These are phyloP conservation scores for Ogataea parapolymorpha DNA, from an alignment of 805 yeast species.

Conservation along the genomic window DNA sequence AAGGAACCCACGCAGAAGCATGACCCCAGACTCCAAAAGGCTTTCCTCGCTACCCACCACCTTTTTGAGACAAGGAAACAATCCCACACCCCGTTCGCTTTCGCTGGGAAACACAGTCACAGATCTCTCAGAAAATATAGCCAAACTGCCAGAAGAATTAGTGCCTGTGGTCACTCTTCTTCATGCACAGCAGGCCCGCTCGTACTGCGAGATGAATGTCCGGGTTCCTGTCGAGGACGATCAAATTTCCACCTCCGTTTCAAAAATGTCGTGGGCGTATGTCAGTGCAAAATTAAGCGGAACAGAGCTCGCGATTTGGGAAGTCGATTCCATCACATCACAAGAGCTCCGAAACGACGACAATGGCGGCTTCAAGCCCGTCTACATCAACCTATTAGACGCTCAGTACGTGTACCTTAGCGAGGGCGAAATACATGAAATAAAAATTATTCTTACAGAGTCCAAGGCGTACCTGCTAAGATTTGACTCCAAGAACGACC, in stretches of 20 bases:
- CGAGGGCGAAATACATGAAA: conserved; percentile 9
- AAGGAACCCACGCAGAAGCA: conserved; percentile 5
- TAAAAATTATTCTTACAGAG: conserved; percentile 27
- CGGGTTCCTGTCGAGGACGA: conserved; percentile 22
- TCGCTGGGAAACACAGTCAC: conserved; percentile 17
- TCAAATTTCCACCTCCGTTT: conserved; percentile 1
- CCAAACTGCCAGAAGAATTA: conserved; percentile 56
- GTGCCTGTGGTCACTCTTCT: conserved; percentile 69
- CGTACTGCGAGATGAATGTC: conserved; percentile 44
- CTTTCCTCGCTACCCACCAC: conserved; percentile 32
- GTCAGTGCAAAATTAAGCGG: conserved; percentile 41
- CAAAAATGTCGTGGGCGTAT: conserved; percentile 20
- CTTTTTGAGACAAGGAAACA: conserved; percentile 26
- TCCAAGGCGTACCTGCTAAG: conserved; percentile 23
- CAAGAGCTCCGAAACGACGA: conserved; percentile 28
- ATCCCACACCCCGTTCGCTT: conserved; percentile 16
- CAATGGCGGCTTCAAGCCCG: conserved; percentile 43
- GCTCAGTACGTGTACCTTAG: conserved; percentile 26
- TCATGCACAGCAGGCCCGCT: conserved; percentile 65
- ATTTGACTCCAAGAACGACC: conserved; percentile 25
- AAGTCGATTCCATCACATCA: conserved; percentile 32
- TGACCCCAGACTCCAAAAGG: conserved; percentile 19
- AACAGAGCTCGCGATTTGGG: conserved; percentile 50
- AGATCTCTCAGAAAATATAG: conserved; percentile 15
- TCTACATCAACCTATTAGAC: conserved; percentile 52